Conservation (phyloP, 164 flowering plant species). For the Vitis rotundifolia region DNA sequence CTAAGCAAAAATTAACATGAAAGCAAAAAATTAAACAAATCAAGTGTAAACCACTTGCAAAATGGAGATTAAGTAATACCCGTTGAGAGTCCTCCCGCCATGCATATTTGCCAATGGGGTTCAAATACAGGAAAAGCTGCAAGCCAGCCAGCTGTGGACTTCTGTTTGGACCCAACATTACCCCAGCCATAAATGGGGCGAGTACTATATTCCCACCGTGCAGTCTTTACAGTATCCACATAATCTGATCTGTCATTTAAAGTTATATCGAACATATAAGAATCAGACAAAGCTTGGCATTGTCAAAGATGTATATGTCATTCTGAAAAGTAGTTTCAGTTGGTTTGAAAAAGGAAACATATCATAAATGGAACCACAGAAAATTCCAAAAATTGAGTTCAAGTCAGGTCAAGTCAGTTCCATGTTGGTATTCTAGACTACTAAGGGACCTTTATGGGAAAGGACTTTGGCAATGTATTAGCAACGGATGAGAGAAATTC, state of each 20-base stretch:
- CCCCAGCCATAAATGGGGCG: constrained; percentile 98
- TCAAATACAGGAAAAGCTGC: constrained; percentile 98
- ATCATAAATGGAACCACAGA: too few relatives aligned
- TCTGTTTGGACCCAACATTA: constrained; percentile 71
- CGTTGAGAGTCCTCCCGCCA: constrained; percentile 97
- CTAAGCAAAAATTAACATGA: not conserved
- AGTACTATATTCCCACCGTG: constrained; percentile 92
- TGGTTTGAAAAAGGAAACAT: too few relatives aligned
- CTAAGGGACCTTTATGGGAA: too few relatives aligned
- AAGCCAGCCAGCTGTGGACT: constrained; percentile 97
- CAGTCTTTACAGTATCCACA: constrained; percentile 68
- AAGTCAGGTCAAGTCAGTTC: too few relatives aligned
- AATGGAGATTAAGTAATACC: constrained; percentile 34
- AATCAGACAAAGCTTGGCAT: not conserved
- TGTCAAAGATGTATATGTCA: not conserved
- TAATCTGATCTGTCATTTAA: constrained; percentile 48
- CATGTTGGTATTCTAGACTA: too few relatives aligned
- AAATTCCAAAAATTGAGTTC: too few relatives aligned
- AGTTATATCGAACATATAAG: constrained; percentile 6
- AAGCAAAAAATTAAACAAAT: not conserved
- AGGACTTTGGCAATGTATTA: too few relatives aligned
- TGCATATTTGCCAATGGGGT: constrained; percentile 99
- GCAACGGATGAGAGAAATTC: too few relatives aligned
- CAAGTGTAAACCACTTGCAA: not conserved
- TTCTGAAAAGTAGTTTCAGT: not conserved